Conservation (phyloP, 441 rosid genomes). For the Francoa sonchifolia region DNA sequence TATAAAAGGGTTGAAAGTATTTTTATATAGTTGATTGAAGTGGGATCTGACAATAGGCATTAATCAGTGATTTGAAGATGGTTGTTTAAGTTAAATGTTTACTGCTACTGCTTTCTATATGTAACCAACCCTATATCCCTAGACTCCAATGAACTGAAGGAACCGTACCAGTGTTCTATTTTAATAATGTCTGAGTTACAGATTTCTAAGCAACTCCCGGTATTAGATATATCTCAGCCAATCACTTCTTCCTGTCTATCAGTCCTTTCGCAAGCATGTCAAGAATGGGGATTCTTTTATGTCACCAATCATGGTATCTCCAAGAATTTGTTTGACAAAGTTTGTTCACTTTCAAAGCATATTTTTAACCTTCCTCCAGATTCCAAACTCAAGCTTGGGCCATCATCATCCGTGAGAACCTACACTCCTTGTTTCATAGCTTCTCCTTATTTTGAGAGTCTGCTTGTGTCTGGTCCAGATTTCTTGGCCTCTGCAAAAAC, state of each 20-base stretch:
- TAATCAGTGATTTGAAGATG: neutral
- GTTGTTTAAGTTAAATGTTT: neutral
- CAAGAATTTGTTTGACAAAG: conserved; percentile 20
- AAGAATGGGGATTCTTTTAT: conserved; percentile 55
- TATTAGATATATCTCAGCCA: conserved; percentile 47
- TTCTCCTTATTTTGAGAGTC: conserved; percentile 59
- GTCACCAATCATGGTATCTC: conserved; percentile 55
- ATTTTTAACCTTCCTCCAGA: conserved; percentile 39
- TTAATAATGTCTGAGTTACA: conserved; percentile 24
- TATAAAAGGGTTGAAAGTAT: neutral
- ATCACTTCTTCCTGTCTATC: conserved; percentile 21
- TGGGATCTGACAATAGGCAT: neutral
- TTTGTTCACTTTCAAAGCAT: conserved; percentile 26
- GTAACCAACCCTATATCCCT: conserved; percentile 20
- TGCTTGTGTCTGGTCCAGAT: conserved; percentile 46
- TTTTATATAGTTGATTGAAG: conserved; percentile 10
- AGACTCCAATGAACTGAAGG: conserved; percentile 14
- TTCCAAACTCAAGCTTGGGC: conserved; percentile 54
- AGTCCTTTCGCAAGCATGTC: conserved; percentile 42
- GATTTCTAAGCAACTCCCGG: conserved; percentile 37
- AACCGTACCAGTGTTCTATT: conserved; percentile 6
- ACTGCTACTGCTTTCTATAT: conserved; percentile 11
- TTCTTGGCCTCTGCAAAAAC: conserved; percentile 39
- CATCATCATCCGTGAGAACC: conserved; percentile 24
- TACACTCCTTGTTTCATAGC: conserved; percentile 56